phyloP scores from a whole-genome alignment of 73 alveolate species.

The Uronychia binucleata region DNA sequence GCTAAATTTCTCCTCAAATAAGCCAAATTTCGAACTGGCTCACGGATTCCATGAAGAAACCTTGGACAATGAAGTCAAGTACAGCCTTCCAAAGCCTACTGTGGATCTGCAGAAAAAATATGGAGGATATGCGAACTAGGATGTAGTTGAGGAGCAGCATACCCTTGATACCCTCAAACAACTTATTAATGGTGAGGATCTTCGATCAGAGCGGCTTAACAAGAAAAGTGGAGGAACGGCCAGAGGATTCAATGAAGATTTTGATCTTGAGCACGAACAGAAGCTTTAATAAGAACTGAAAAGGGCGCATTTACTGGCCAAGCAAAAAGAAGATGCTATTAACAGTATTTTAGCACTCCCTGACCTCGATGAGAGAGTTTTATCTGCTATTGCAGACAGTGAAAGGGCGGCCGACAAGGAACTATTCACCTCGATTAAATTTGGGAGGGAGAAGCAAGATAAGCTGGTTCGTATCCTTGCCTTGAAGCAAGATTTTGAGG shows the following conservation, averaged over 20 bases:
- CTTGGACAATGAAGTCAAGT: too few species aligned
- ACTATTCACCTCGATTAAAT: background rate
- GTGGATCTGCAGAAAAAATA: too few species aligned
- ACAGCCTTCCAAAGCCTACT: too few species aligned
- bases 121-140: background rate
- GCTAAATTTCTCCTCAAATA: too few species aligned
- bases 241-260: background rate
- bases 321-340: conserved; percentile 13
- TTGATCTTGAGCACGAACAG: background rate
- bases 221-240: background rate
- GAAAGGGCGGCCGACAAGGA: background rate
- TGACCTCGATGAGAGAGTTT: background rate
- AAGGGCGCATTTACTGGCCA: background rate
- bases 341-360: background rate
- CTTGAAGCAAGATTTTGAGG: background rate
- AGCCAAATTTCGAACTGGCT: too few species aligned
- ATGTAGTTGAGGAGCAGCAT: background rate
- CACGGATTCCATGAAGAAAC: too few species aligned
- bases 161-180: background rate
- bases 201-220: background rate
- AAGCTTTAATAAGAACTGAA: conserved; percentile 15
- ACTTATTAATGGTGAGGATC: background rate
- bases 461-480: background rate
- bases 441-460: background rate
- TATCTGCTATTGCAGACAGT: background rate